Evolutionary conservation across 2,329 filamentous ascomycete genomes (phyloP).

Genomic region (Hypoxylon rubiginosum): DNA sequence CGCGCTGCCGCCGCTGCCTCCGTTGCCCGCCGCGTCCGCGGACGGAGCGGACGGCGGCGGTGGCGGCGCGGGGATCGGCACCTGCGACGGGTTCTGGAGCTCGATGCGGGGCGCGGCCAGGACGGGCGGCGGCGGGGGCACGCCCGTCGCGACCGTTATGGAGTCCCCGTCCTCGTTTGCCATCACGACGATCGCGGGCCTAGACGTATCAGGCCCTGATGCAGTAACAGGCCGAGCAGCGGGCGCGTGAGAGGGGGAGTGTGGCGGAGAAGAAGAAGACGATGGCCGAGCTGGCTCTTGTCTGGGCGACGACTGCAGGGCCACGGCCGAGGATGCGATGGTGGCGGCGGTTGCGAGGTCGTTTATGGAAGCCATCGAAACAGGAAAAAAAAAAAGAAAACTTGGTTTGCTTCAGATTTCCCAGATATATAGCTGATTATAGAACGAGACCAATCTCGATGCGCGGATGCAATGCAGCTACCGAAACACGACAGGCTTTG

Average conservation of each 20-base stretch:
- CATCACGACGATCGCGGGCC: not conserved
- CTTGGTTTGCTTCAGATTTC: not conserved
- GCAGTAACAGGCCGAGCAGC: not conserved
- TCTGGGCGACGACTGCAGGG: constrained; percentile 44
- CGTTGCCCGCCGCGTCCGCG: constrained; percentile 5
- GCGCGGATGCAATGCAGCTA: constrained; percentile 1
- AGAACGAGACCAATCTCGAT: not conserved
- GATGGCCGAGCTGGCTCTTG: constrained; percentile 33
- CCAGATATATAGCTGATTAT: not conserved
- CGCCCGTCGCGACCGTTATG: constrained; percentile 33
- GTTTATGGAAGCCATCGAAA: constrained; percentile 62
- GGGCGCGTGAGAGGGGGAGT: constrained; percentile 19
- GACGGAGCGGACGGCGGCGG: constrained; percentile 3
- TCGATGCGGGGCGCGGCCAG: constrained; percentile 49
- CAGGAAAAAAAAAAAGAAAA: too few relatives aligned
- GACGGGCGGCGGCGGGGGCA: constrained; percentile 36
- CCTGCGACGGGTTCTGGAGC: constrained; percentile 44
- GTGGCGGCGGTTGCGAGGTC: constrained; percentile 64
- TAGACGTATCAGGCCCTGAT: constrained; percentile 4
- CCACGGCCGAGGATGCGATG: constrained; percentile 56
- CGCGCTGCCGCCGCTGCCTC: constrained; percentile 5
- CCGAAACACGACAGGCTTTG: constrained; percentile 23
- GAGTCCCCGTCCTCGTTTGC: constrained; percentile 31
- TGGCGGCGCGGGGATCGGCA: constrained; percentile 44
- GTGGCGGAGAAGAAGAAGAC: constrained; percentile 34